phyloP scores from a whole-genome alignment of 1,284 basidiomycete species.

The Ustilago nuda region DNA sequence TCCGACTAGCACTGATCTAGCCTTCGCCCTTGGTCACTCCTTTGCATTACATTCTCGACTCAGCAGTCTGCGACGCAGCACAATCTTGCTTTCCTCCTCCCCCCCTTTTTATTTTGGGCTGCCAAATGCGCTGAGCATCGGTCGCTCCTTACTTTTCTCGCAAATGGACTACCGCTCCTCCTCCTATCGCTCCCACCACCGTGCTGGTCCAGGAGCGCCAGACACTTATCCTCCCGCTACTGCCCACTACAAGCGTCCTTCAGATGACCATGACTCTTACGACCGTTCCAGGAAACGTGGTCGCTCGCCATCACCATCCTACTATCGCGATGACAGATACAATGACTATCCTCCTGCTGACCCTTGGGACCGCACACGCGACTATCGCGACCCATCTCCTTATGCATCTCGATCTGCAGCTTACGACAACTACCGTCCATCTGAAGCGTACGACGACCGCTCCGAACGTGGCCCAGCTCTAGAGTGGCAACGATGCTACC shows the following conservation, averaged over 20 bases:
- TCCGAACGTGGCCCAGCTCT: constrained; percentile 33
- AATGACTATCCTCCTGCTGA: constrained; percentile 33
- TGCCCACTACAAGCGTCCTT: constrained; percentile 17
- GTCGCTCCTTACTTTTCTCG: not conserved
- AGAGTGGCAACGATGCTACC: constrained; percentile 52
- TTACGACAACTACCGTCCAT: constrained; percentile 38
- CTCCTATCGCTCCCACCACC: constrained; percentile 45
- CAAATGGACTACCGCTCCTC: constrained; percentile 48
- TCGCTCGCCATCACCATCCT: constrained; percentile 45
- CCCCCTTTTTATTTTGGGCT: not conserved
- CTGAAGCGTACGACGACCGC: constrained; percentile 41
- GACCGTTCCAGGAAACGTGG: constrained; percentile 49
- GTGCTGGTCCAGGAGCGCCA: constrained; percentile 17
- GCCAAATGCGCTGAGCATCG: constrained; percentile 5
- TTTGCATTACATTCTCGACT: not conserved
- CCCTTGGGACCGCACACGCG: constrained; percentile 46
- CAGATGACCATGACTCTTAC: constrained; percentile 45
- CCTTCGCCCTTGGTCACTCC: not conserved
- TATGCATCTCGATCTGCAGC: constrained; percentile 29
- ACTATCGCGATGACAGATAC: constrained; percentile 42
- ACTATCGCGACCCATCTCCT: constrained; percentile 36
- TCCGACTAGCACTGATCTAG: not conserved
- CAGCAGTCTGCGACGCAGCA: not conserved
- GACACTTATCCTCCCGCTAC: constrained; percentile 14
- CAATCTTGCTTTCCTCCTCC: not conserved